These are phyloP conservation scores for Ramalina peruviana DNA, from an alignment of 495 filamentous ascomycete species.

Conservation along the genomic window DNA sequence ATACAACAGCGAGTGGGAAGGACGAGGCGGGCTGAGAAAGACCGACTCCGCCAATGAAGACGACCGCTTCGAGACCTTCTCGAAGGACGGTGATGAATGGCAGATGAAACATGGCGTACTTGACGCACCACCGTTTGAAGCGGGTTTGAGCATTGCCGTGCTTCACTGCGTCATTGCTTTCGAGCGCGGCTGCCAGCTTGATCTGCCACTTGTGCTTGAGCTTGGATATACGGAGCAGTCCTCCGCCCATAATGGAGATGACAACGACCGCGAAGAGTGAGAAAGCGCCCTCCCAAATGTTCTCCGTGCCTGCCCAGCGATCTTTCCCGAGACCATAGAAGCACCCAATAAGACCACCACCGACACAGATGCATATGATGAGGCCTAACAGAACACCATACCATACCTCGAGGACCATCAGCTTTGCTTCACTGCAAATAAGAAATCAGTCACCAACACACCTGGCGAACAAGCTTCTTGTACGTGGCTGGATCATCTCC, in stretches of 20 bases:
- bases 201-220: constrained; percentile 74
- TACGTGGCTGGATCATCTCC: constrained; percentile 40
- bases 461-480: constrained; percentile 60
- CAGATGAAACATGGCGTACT: constrained; percentile 69
- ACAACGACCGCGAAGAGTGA: constrained; percentile 56
- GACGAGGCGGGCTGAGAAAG: constrained; percentile 57
- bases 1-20: constrained; percentile 59
- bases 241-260: constrained; percentile 66
- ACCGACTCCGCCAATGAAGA: constrained; percentile 71
- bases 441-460: constrained; percentile 18
- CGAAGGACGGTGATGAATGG: constrained; percentile 75
- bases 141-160: constrained; percentile 16
- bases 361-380: constrained; percentile 51
- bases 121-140: constrained; percentile 53
- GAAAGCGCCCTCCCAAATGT: constrained; percentile 70
- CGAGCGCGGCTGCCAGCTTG: constrained; percentile 57
- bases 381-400: constrained; percentile 48
- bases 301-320: constrained; percentile 49
- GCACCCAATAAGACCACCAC: constrained; percentile 59
- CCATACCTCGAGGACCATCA: constrained; percentile 29
- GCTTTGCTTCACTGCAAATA: neutral
- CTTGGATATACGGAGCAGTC: constrained; percentile 68
- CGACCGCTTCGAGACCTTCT: constrained; percentile 69
- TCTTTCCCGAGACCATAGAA: constrained; percentile 62
- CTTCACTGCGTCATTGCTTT: constrained; percentile 32